Percentiles rank a stretch among this genome's conserved stretches.
Evolutionary conservation across 1,284 basidiomycete genomes (phyloP).

Genomic region (Phellopilus nigrolimitatus): DNA sequence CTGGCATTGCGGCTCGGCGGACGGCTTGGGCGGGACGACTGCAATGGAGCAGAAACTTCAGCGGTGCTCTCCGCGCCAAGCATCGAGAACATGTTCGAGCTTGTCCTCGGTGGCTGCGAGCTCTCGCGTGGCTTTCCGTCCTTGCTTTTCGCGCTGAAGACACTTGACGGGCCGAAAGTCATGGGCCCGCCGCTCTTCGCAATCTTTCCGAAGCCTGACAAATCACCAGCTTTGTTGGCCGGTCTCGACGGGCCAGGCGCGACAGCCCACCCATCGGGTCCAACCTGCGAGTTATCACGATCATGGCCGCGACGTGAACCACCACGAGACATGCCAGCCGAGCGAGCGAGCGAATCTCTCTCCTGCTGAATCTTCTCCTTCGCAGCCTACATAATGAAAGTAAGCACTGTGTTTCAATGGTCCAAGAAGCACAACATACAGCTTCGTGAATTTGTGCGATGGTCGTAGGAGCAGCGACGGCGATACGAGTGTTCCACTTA

Average conservation of each 20-base stretch:
- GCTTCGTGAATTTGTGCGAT: conserved; percentile 87
- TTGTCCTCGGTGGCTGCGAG: conserved; percentile 70
- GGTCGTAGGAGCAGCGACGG: conserved; percentile 78
- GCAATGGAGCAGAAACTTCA: conserved; percentile 43
- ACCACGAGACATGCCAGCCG: conserved; percentile 61
- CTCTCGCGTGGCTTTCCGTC: conserved; percentile 52
- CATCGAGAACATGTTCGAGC: conserved; percentile 89
- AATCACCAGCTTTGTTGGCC: conserved; percentile 78
- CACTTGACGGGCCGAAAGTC: conserved; percentile 75
- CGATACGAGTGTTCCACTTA: conserved; percentile 76
- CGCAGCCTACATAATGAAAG: conserved; percentile 41
- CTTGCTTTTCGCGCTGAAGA: conserved; percentile 73
- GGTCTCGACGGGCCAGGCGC: conserved; percentile 55
- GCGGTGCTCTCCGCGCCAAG: conserved; percentile 50
- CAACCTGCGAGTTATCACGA: conserved; percentile 51
- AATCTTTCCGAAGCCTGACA: conserved; percentile 86
- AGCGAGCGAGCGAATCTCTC: conserved; percentile 52
- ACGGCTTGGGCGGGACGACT: conserved; percentile 29
- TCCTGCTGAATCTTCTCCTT: conserved; percentile 67
- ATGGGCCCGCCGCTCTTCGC: conserved; percentile 52
- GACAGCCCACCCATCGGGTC: conserved; percentile 87
- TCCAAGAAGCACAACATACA: conserved; percentile 40
- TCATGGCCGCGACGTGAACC: conserved; percentile 87
- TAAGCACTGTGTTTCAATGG: conserved; percentile 13
- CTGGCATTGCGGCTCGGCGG: conserved; percentile 48